Percentiles rank a stretch among this genome's conserved stretches.
Evolutionary conservation across 108 stramenopile genomes (phyloP).

Genomic region (Aurantiochytrium sp.): DNA sequence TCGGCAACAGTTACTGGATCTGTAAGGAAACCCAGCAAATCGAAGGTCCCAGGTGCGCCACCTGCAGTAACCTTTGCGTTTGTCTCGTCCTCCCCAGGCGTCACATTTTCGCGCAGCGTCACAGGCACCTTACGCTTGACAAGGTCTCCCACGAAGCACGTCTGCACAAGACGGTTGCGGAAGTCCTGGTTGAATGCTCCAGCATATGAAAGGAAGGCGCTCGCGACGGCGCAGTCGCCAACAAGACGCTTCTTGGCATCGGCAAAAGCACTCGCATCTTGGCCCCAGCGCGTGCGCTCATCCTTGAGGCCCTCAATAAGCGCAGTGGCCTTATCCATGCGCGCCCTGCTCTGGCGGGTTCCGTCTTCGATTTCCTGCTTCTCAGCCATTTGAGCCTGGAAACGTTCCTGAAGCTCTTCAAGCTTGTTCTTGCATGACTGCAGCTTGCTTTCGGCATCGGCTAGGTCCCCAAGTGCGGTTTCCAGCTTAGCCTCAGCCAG

Average conservation of each 20-base stretch:
- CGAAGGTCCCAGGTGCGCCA: background rate
- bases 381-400: constrained; percentile 38
- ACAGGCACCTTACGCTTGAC: constrained; percentile 25
- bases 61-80: too few species aligned
- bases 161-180: constrained; percentile 25
- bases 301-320: constrained; percentile 40
- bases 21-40: constrained; percentile 30
- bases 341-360: constrained; percentile 8
- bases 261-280: constrained; percentile 33
- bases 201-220: constrained; percentile 44
- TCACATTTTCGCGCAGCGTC: background rate
- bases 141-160: constrained; percentile 26
- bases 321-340: constrained; percentile 42
- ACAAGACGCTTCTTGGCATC: constrained; percentile 34
- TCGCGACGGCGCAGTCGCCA: constrained; percentile 41
- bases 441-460: constrained; percentile 30
- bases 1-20: constrained; percentile 38
- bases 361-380: constrained; percentile 40
- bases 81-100: background rate
- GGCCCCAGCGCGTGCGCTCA: constrained; percentile 40
- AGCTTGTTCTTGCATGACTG: constrained; percentile 30
- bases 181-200: constrained; percentile 51
- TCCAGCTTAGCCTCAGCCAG: constrained; percentile 40
- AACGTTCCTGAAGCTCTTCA: constrained; percentile 27
- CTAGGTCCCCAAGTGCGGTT: constrained; percentile 33